phyloP scores from a whole-genome alignment of 805 yeast species.

The Danielozyma ontarioensis region DNA sequence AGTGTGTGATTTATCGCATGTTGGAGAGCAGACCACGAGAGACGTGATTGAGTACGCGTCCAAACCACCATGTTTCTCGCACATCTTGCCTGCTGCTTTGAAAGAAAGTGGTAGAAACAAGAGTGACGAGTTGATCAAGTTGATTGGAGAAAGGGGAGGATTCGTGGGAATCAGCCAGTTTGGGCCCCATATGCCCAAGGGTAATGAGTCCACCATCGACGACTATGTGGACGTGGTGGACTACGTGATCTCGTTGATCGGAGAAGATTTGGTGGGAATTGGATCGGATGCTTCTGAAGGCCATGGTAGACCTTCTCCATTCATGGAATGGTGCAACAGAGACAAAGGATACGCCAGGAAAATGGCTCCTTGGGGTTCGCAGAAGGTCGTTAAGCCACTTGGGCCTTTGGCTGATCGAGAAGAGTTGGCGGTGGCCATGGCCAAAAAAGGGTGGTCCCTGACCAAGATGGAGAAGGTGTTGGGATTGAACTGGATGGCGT shows the following conservation, averaged over 20 bases:
- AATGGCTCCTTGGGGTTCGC: slow-evolving; percentile 9
- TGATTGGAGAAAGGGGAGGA: slow-evolving; percentile 8
- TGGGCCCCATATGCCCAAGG: too few species aligned
- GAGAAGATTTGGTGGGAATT: slow-evolving; percentile 10
- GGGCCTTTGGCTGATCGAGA: slow-evolving; percentile 7
- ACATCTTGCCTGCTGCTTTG: slow-evolving; percentile 8
- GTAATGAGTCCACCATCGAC: slow-evolving; percentile 13
- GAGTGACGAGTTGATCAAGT: slow-evolving; percentile 7
- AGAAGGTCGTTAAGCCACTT: slow-evolving; percentile 8
- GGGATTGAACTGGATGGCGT: slow-evolving; percentile 8
- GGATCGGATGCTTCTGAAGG: slow-evolving; percentile 19
- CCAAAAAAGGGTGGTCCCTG: slow-evolving; percentile 8
- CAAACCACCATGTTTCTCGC: too few species aligned
- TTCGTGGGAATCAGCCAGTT: slow-evolving; percentile 9
- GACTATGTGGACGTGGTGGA: slow-evolving; percentile 9
- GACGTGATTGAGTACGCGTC: slow-evolving; percentile 9
- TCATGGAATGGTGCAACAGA: slow-evolving; percentile 10
- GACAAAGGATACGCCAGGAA: slow-evolving; percentile 10
- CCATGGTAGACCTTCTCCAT: too few species aligned
- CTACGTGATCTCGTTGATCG: slow-evolving; percentile 8
- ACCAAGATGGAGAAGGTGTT: slow-evolving; percentile 9
- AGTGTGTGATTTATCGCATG: slow-evolving; percentile 10
- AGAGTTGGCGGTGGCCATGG: slow-evolving; percentile 7
- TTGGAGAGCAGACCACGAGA: slow-evolving; percentile 7
- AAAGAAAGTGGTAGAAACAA: slow-evolving; percentile 9